phyloP scores from a whole-genome alignment of 176 grass and related monocot genomes.

The Carex scoparia region DNA sequence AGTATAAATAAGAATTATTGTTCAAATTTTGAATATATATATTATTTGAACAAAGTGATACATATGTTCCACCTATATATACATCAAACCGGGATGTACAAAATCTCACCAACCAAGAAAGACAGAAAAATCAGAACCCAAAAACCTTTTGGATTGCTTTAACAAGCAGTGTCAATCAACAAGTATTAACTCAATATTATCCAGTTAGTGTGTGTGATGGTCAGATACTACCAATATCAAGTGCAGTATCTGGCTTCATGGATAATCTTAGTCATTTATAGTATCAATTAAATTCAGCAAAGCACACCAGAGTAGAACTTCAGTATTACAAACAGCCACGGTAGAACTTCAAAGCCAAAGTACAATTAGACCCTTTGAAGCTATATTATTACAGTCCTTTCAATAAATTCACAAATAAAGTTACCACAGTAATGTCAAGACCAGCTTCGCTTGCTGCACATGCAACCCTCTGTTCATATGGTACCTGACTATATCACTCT shows the following conservation, averaged over 20 bases:
- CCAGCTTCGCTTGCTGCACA: no score
- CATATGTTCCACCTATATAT: neutral
- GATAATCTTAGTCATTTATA: neutral
- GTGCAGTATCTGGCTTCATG: neutral
- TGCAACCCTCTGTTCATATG: no score
- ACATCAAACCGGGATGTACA: neutral
- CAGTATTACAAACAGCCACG: neutral
- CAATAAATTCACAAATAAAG: neutral
- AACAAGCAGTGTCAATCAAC: neutral
- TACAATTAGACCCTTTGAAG: neutral
- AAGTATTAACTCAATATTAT: neutral
- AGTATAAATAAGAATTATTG: neutral
- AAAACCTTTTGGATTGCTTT: neutral
- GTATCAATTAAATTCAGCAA: neutral
- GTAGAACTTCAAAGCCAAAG: neutral
- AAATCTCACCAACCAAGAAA: neutral
- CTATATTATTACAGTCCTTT: neutral
- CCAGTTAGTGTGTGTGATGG: neutral
- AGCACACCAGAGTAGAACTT: neutral
- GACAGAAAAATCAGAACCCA: neutral
- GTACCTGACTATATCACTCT: no score
- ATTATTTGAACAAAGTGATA: neutral
- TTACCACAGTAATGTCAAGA: no score
- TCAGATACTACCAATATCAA: neutral
- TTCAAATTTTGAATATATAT: neutral